Evolutionary conservation across 768 basidiomycete species (phyloP).

Genomic region (Phallus indusiatus): DNA sequence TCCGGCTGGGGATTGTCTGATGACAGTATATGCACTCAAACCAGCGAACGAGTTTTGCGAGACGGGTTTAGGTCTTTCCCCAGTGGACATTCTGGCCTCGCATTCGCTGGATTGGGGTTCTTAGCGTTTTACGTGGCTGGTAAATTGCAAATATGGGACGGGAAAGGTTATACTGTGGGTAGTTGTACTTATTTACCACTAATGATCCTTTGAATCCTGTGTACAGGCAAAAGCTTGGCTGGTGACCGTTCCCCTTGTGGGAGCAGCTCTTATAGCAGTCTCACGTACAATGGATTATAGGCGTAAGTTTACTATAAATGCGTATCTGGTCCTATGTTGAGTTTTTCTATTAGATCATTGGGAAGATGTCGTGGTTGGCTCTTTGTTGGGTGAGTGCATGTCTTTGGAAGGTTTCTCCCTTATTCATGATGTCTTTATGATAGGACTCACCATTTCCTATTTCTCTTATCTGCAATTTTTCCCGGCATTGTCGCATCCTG

Average conservation of each 20-base stretch:
- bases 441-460: background rate
- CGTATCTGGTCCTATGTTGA: background rate
- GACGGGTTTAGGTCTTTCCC: constrained; percentile 93
- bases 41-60: constrained; percentile 41
- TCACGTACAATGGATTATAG: constrained; percentile 89
- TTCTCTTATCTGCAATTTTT: background rate
- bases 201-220: background rate
- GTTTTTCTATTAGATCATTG: constrained; percentile 4
- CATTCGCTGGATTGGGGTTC: constrained; percentile 90
- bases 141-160: constrained; percentile 86
- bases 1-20: constrained; percentile 58
- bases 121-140: constrained; percentile 83
- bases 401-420: background rate
- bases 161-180: constrained; percentile 59
- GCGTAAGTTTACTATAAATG: constrained; percentile 37
- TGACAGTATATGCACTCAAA: constrained; percentile 70
- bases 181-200: background rate
- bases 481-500: background rate
- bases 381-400: background rate
- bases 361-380: constrained; percentile 4
- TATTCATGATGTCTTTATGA: background rate
- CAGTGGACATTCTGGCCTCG: constrained; percentile 83
- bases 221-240: constrained; percentile 74
- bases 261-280: constrained; percentile 69
- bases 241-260: constrained; percentile 64